phyloP scores from a whole-genome alignment of 2,329 filamentous ascomycete species.

The Fusarium sp. region DNA sequence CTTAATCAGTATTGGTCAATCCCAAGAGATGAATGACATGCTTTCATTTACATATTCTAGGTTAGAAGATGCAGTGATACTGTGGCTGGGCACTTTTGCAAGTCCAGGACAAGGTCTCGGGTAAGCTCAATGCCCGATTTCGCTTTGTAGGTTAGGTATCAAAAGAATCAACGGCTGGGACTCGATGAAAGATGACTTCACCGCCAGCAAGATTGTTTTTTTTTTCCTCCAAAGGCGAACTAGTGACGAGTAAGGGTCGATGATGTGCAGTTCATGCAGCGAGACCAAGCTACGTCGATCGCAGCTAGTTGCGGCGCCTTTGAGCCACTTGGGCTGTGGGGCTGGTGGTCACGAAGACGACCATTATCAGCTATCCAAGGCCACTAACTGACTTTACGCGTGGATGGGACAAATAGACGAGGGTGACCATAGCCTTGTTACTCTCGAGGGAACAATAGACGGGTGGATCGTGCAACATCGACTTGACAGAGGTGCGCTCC shows the following conservation, averaged over 20 bases:
- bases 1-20: neutral
- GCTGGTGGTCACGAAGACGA: slow-evolving; percentile 17
- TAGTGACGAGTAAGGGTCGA: slow-evolving; percentile 7
- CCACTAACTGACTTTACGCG: slow-evolving; percentile 1
- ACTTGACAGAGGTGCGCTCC: neutral
- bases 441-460: neutral
- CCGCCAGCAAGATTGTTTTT: slow-evolving; percentile 11
- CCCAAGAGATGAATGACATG: neutral
- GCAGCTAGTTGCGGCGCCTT: slow-evolving; percentile 18
- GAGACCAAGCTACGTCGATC: slow-evolving; percentile 26
- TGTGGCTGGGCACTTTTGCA: too few relatives aligned
- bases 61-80: neutral
- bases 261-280: slow-evolving; percentile 18
- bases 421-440: neutral
- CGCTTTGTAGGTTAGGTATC: too few relatives aligned
- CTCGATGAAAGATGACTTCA: slow-evolving; percentile 1
- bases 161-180: too few relatives aligned
- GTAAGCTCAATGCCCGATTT: too few relatives aligned
- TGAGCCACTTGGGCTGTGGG: slow-evolving; percentile 9
- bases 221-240: too few relatives aligned
- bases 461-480: neutral
- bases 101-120: too few relatives aligned
- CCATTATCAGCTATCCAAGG: slow-evolving; percentile 12
- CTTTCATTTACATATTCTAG: neutral
- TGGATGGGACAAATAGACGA: too few relatives aligned